Percentiles rank a stretch among this genome's conserved stretches.
Evolutionary conservation across 1,139 yeast species (phyloP).

Genomic region (Debaryomycetaceae sp.): DNA sequence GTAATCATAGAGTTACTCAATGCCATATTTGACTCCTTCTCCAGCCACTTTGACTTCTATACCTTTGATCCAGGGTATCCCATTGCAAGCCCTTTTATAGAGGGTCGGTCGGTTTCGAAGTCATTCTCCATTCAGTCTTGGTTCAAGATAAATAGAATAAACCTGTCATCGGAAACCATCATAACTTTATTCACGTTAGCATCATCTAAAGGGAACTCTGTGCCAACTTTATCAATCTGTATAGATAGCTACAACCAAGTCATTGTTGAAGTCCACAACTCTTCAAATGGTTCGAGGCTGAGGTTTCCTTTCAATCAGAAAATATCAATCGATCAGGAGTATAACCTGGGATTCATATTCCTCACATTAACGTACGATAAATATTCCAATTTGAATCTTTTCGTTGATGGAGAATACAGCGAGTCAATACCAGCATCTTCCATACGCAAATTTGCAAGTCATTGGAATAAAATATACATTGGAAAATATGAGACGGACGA

Average conservation of each 20-base stretch:
- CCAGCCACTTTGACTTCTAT: slow-evolving; percentile 28
- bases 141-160: slow-evolving; percentile 24
- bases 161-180: slow-evolving; percentile 13
- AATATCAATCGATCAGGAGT: slow-evolving; percentile 9
- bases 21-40: slow-evolving; percentile 18
- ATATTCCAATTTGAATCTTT: slow-evolving; percentile 35
- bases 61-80: slow-evolving; percentile 23
- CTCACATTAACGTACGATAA: slow-evolving; percentile 37
- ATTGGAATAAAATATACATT: slow-evolving; percentile 40
- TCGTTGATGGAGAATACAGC: slow-evolving; percentile 40
- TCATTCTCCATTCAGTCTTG: slow-evolving; percentile 33
- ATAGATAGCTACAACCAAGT: slow-evolving; percentile 31
- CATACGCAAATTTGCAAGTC: slow-evolving; percentile 21
- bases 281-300: slow-evolving; percentile 22
- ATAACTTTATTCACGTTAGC: slow-evolving; percentile 27
- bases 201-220: slow-evolving; percentile 19
- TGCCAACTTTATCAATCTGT: slow-evolving; percentile 25
- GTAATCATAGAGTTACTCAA: slow-evolving; percentile 23
- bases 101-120: slow-evolving; percentile 11
- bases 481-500: slow-evolving; percentile 18
- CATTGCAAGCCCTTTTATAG: slow-evolving; percentile 23
- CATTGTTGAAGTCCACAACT: slow-evolving; percentile 26
- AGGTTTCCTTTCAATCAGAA: slow-evolving; percentile 36
- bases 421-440: slow-evolving; percentile 46
- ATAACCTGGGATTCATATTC: slow-evolving; percentile 29